phyloP scores from a whole-genome alignment of 768 basidiomycete genomes.

The Lactarius tabidus region DNA sequence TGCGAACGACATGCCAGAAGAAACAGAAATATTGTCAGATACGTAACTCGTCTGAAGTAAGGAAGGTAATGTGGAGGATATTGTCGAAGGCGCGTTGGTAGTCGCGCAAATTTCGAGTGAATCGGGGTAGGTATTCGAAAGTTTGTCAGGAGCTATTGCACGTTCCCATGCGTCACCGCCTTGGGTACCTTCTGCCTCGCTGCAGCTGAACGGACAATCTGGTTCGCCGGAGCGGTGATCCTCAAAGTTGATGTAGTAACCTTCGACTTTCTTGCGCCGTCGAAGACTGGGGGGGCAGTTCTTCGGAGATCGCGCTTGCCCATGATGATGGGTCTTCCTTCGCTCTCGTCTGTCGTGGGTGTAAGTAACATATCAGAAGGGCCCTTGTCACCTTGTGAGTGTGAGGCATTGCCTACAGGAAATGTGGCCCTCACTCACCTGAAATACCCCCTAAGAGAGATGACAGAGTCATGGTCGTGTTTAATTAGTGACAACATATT shows the following conservation, averaged over 20 bases:
- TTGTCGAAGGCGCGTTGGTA: not conserved
- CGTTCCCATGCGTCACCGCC: slow-evolving; percentile 14
- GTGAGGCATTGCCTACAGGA: not conserved
- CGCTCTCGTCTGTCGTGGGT: slow-evolving; percentile 8
- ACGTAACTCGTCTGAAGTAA: slow-evolving; percentile 15
- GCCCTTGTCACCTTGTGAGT: not conserved
- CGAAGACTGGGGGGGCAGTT: slow-evolving; percentile 15
- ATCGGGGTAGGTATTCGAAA: slow-evolving; percentile 4
- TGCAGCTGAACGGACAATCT: slow-evolving; percentile 36
- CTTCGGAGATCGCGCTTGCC: slow-evolving; percentile 16
- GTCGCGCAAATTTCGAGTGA: slow-evolving; percentile 19
- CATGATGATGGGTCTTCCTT: slow-evolving; percentile 12
- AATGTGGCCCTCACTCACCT: not conserved
- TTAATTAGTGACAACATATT: not conserved
- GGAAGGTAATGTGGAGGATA: slow-evolving; percentile 22
- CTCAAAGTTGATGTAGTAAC: slow-evolving; percentile 17
- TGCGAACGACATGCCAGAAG: slow-evolving; percentile 29
- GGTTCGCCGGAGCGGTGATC: slow-evolving; percentile 34
- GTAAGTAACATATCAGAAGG: slow-evolving; percentile 25
- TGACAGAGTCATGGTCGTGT: slow-evolving; percentile 5
- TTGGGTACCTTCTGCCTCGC: slow-evolving; percentile 27
- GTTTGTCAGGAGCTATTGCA: slow-evolving; percentile 11
- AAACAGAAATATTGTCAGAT: slow-evolving; percentile 38
- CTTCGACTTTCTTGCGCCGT: slow-evolving; percentile 15
- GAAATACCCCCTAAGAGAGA: slow-evolving; percentile 12